phyloP scores from a whole-genome alignment of 2,329 filamentous ascomycete species.

The Raffaelea albimanens region DNA sequence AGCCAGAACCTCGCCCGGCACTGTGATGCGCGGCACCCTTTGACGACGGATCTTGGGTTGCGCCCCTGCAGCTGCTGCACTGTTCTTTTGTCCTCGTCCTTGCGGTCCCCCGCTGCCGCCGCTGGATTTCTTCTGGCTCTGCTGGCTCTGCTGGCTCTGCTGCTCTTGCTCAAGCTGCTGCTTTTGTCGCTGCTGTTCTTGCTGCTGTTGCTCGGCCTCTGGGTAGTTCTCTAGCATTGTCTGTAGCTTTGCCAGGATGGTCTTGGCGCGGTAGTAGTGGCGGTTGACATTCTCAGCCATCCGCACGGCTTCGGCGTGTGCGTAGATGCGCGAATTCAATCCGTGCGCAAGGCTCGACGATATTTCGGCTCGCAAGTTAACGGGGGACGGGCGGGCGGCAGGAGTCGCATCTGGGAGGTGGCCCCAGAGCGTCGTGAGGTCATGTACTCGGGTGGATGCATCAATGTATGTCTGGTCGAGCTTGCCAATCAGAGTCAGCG shows the following conservation, averaged over 20 bases:
- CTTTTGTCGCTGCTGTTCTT: slow-evolving; percentile 44
- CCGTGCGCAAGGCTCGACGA: slow-evolving; percentile 47
- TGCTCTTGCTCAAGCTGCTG: slow-evolving; percentile 24
- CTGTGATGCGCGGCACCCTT: slow-evolving; percentile 48
- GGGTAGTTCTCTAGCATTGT: slow-evolving; percentile 53
- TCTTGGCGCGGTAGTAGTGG: slow-evolving; percentile 51
- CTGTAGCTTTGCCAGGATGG: slow-evolving; percentile 48
- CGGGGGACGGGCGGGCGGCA: slow-evolving; percentile 37
- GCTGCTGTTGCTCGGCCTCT: slow-evolving; percentile 38
- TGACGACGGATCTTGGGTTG: slow-evolving; percentile 23
- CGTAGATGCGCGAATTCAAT: slow-evolving; percentile 45
- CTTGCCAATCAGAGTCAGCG: slow-evolving; percentile 54
- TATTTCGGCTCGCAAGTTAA: slow-evolving; percentile 48
- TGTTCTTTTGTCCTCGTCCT: slow-evolving; percentile 2
- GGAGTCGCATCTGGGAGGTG: slow-evolving; percentile 39
- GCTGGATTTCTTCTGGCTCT: slow-evolving; percentile 47
- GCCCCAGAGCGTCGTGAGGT: slow-evolving; percentile 48
- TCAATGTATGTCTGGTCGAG: slow-evolving; percentile 51
- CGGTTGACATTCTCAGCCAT: slow-evolving; percentile 55
- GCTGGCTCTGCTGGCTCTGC: slow-evolving; percentile 47
- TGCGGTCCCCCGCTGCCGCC: slow-evolving; percentile 26
- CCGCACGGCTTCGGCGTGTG: slow-evolving; percentile 52
- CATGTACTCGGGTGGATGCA: slow-evolving; percentile 44
- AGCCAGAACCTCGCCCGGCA: slow-evolving; percentile 56
- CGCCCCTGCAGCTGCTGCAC: slow-evolving; percentile 1